Evolutionary conservation across 768 basidiomycete genomes (phyloP).

Genomic region (Chalciporus pseudorubinellus): DNA sequence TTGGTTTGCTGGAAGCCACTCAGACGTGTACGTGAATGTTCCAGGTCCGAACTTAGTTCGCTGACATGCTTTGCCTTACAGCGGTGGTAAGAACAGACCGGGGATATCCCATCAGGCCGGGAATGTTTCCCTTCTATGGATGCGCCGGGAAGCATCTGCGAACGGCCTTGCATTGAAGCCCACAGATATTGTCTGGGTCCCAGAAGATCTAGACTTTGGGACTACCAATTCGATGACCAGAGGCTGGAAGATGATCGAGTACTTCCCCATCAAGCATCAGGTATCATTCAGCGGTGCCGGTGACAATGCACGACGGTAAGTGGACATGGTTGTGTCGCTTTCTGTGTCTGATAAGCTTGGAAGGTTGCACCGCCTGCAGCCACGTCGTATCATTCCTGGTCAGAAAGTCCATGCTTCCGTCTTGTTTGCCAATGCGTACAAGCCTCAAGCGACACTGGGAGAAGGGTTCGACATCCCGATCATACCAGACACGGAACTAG

Average conservation of each 20-base stretch:
- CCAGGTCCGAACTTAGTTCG: background rate
- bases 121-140: constrained; percentile 32
- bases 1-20: constrained; percentile 57
- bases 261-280: constrained; percentile 25
- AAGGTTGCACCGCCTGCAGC: constrained; percentile 17
- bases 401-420: constrained; percentile 28
- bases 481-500: constrained; percentile 6
- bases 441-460: constrained; percentile 17
- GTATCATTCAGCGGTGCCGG: constrained; percentile 20
- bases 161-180: constrained; percentile 27
- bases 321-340: background rate
- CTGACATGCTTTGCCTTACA: constrained; percentile 3
- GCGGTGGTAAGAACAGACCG: constrained; percentile 25
- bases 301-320: constrained; percentile 18
- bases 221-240: constrained; percentile 19
- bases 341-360: background rate
- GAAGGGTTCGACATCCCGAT: constrained; percentile 25
- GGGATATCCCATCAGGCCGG: constrained; percentile 21
- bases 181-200: constrained; percentile 28
- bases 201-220: constrained; percentile 25
- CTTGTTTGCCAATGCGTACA: constrained; percentile 20
- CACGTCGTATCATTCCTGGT: constrained; percentile 28
- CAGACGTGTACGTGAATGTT: constrained; percentile 29
- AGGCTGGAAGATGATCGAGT: constrained; percentile 17
- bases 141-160: constrained; percentile 30